Conservation (phyloP, 495 filamentous ascomycete species). For the Viridothelium virens region DNA sequence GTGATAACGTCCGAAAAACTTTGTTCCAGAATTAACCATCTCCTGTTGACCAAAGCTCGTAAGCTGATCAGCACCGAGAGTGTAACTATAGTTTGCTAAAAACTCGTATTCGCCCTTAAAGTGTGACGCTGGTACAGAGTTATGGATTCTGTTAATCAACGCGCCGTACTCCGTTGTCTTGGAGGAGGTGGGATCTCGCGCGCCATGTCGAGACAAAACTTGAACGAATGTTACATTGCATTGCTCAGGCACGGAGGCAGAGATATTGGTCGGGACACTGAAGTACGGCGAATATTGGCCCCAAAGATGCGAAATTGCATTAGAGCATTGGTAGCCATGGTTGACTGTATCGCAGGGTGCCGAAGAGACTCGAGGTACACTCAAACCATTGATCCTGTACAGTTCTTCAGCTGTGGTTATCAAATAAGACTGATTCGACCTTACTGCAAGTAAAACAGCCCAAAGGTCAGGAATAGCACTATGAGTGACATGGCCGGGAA, state of each 20-base stretch:
- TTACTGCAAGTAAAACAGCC: background rate
- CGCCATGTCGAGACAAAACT: slow-evolving; percentile 75
- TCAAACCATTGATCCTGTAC: background rate
- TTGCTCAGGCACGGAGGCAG: slow-evolving; percentile 46
- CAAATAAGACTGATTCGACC: background rate
- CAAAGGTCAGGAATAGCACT: background rate
- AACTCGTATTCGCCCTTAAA: slow-evolving; percentile 57
- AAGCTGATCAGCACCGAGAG: slow-evolving; percentile 65
- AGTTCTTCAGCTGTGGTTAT: background rate
- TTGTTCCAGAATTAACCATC: slow-evolving; percentile 64
- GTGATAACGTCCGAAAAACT: slow-evolving; percentile 65
- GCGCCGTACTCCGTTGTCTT: slow-evolving; percentile 51
- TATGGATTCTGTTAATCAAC: slow-evolving; percentile 55
- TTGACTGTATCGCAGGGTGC: slow-evolving; percentile 50
- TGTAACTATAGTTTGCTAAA: slow-evolving; percentile 61
- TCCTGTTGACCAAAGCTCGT: slow-evolving; percentile 64
- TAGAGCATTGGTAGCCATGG: slow-evolving; percentile 56
- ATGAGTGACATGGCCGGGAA: background rate
- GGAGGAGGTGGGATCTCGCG: slow-evolving; percentile 60
- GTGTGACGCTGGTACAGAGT: slow-evolving; percentile 36
- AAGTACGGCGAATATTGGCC: slow-evolving; percentile 80
- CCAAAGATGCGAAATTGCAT: slow-evolving; percentile 61
- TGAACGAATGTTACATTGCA: slow-evolving; percentile 74
- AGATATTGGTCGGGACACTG: slow-evolving; percentile 56
- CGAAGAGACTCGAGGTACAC: background rate